phyloP scores from a whole-genome alignment of 768 basidiomycete genomes.

The Piloderma croceum region DNA sequence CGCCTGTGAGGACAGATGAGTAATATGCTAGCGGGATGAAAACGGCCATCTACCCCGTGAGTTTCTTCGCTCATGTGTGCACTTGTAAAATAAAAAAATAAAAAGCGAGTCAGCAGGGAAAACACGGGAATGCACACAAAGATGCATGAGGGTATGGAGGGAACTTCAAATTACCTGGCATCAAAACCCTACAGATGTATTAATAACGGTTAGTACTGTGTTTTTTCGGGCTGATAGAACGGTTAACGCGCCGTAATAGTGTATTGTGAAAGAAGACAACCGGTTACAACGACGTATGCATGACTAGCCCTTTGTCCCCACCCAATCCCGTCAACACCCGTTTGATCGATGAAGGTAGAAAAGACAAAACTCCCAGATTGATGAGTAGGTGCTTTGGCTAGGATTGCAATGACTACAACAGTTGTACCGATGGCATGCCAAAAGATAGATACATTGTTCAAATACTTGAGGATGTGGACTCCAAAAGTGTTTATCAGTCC shows the following conservation, averaged over 20 bases:
- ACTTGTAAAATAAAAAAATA: background rate
- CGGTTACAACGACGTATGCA: conserved; percentile 66
- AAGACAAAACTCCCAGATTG: conserved; percentile 70
- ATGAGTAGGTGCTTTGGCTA: conserved; percentile 66
- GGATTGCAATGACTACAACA: conserved; percentile 58
- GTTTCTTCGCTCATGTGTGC: conserved; percentile 78
- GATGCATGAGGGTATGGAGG: conserved; percentile 35
- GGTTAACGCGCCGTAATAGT: conserved; percentile 55
- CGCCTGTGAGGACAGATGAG: too few relatives aligned
- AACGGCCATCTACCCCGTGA: too few relatives aligned
- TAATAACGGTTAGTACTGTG: background rate
- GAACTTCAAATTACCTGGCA: background rate
- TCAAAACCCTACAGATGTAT: too few relatives aligned
- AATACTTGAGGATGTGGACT: conserved; percentile 52
- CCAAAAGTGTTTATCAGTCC: conserved; percentile 73
- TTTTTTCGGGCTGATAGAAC: background rate
- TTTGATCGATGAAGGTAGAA: conserved; percentile 61
- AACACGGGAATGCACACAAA: conserved; percentile 70
- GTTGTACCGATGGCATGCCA: conserved; percentile 73
- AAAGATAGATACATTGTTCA: conserved; percentile 71
- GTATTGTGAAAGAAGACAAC: conserved; percentile 73
- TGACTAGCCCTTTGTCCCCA: conserved; percentile 66
- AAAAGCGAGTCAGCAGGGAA: conserved; percentile 13
- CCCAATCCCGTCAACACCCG: conserved; percentile 45
- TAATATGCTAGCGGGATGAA: background rate